These are phyloP conservation scores for Teunomyces atbi DNA, from an alignment of 805 yeast species.

Conservation along the genomic window DNA sequence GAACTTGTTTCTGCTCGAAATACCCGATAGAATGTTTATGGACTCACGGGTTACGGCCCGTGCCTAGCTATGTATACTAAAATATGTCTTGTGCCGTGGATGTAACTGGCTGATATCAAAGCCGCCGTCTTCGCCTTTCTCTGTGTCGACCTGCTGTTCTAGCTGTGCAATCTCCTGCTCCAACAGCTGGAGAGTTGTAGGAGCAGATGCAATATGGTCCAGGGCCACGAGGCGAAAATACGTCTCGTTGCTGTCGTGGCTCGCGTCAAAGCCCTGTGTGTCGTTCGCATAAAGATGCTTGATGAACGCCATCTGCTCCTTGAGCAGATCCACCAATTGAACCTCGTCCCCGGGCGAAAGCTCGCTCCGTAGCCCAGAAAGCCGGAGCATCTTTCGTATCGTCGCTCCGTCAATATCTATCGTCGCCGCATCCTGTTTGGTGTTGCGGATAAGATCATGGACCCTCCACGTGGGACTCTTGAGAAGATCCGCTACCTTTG, in stretches of 20 bases:
- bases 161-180: conserved; percentile 6
- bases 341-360: conserved; percentile 24
- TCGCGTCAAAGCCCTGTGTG: not conserved
- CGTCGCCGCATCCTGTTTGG: not conserved
- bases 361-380: conserved; percentile 48
- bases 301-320: conserved; percentile 51
- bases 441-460: conserved; percentile 8
- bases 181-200: conserved; percentile 21
- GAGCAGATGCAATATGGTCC: conserved; percentile 27
- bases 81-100: conserved; percentile 1
- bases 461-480: conserved; percentile 13
- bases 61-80: conserved; percentile 4
- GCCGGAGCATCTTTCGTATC: conserved; percentile 35
- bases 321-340: conserved; percentile 32
- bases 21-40: conserved; percentile 79
- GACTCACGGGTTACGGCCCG: conserved; percentile 58
- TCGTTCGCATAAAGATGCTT: conserved; percentile 37
- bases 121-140: conserved; percentile 12
- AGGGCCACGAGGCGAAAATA: conserved; percentile 34
- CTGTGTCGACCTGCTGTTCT: conserved; percentile 5
- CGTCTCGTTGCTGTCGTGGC: conserved; percentile 16
- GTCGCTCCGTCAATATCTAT: conserved; percentile 13
- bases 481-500: not conserved
- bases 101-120: conserved; percentile 5
- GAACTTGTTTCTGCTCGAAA: conserved; percentile 64